Base-by-base conservation (phyloP, 768 basidiomycete species). In the Lepiota venenata region DNA sequence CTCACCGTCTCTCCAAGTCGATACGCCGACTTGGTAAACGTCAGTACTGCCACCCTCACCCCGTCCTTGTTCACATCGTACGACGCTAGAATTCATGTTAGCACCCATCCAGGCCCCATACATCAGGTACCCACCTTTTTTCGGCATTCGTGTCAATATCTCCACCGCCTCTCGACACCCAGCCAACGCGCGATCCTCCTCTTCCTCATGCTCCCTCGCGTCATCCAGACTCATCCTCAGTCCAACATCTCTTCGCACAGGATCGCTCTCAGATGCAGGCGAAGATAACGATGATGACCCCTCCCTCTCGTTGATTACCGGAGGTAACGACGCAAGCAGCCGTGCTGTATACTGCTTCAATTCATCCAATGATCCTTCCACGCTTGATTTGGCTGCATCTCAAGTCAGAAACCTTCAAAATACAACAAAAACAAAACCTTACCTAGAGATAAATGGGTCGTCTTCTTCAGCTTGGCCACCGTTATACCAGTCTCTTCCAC, bases 41-140 rank as follows among this genome's bases (percentile, higher is more conserved):
- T 97, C 12, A 99, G 69, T 36, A 91, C 85, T 5, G 96, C 95
- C 55, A 98, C 93, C 39, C 84, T 83, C 36, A 89, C 81, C 0
- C 90, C 93, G 35, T 96, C 92, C 74, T 98, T 97, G 65, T 86
- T 90, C 52, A 98, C 93, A 71, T 98, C 95, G 69, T 93, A 98
- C 0, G 93, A 94, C 37, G 87, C 93, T 96, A 60, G 20, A 47
- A 25, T 52, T 32, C 22, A 25, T 25, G 15, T 9, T 21, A 53
- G 56, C 37, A 56, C 38, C 41, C 29, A 40, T 20, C 43, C 25
- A 42, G 20, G n/a, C 29, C 25, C n/a, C 25, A 18, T 9, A n/a
- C 18, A 44, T 40, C 9, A 52, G 9, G 32, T 59, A 63, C 82
- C 46, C 53, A 92, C 94, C 82, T 75, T 96, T 97, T 69, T 87